Evolutionary conservation across 2,329 filamentous ascomycete species (phyloP), one percentile per base, ranked within the genome.

Genomic region (Amphichorda felina): DNA sequence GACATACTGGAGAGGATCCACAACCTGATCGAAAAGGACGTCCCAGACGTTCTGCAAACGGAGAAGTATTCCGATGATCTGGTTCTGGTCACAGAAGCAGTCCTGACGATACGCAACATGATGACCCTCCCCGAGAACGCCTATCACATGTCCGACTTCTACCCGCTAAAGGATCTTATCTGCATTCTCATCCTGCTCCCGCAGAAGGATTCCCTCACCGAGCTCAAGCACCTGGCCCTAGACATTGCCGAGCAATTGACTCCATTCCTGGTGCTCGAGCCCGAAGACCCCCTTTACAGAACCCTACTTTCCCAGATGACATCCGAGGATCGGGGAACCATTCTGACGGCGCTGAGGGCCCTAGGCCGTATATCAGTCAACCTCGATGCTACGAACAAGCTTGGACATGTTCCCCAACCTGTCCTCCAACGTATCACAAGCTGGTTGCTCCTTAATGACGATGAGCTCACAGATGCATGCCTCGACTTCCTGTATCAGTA

Each of bases 401-500:
- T 96, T 22, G 73, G 78, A 29, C 70, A 79, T 39, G 74, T 95
- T 7, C 77, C 87, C 2, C 56, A 68, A 3, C 54, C 63, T 3
- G 70, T 77, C 2, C 60, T 96, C 17, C 72, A 79, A 45, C 74
- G 71, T 30, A 72, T 91, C 33, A 72, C 73, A 39, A 72, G 80
- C 44, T 87, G 82, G 75, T 68, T 88, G 6, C 60, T 91, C 19
- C 69, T 91, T 7, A 82, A 91, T 43, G 91, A 98, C 47, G 87
- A 94, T 52, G 89, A 95, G 51, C 67, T 98, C 11, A 72, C 89
- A 45, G 83, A 86, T 49, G 83, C 86, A 14, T 87, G 83, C 42
- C 69, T 98, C 22, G 91, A 98, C 56, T 94, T 98, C 51, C 70
- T 96, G 24, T 96, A 96, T 52, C 86, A 95, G 53, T 98, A 88